These are phyloP conservation scores for Macrophomina tecta DNA, from an alignment of 2,329 filamentous ascomycete species.

Conservation along the genomic window DNA sequence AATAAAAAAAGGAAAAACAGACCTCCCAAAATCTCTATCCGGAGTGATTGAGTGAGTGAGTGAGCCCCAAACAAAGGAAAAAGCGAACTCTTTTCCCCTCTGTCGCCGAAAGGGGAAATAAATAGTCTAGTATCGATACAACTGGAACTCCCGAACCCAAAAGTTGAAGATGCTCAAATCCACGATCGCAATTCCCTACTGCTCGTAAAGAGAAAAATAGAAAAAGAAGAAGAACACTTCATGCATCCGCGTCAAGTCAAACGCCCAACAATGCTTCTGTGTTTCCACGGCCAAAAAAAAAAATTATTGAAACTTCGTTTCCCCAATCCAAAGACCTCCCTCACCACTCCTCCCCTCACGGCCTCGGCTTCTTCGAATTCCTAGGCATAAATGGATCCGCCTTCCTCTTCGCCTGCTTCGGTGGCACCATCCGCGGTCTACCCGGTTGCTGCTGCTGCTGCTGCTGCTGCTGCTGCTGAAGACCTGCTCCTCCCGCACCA, in stretches of 20 bases:
- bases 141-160: neutral
- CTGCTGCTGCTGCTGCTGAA: neutral
- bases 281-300: neutral
- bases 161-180: too few species aligned
- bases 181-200: too few species aligned
- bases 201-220: too few species aligned
- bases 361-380: constrained; percentile 24
- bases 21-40: too few species aligned
- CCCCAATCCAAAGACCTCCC: neutral
- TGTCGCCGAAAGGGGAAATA: neutral
- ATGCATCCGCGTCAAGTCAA: too few species aligned
- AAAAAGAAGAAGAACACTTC: too few species aligned
- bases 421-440: constrained; percentile 16
- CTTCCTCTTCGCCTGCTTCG: constrained; percentile 29
- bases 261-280: neutral
- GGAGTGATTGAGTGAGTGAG: too few species aligned
- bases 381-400: constrained; percentile 31
- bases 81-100: neutral
- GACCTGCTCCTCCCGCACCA: neutral
- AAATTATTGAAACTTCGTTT: neutral
- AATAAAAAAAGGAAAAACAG: neutral
- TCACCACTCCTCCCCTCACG: neutral
- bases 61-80: neutral
- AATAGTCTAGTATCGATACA: neutral
- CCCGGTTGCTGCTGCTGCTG: neutral